Conservation (phyloP, 768 basidiomycete species). For the Astraeus odoratus region DNA sequence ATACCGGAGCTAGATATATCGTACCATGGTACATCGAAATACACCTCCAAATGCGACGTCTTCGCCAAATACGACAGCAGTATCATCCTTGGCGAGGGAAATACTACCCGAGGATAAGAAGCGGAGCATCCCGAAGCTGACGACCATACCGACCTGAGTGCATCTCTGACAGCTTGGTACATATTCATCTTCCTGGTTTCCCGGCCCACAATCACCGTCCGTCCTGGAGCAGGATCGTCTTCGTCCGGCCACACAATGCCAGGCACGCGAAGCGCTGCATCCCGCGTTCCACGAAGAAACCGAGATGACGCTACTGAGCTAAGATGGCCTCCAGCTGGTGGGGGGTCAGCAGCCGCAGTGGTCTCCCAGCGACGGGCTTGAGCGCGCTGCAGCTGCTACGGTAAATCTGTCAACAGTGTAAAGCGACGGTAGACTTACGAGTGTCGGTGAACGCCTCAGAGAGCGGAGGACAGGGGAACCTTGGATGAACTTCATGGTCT, state of each 20-base stretch:
- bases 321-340: slow-evolving; percentile 74
- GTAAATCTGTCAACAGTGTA: slow-evolving; percentile 3
- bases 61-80: slow-evolving; percentile 83
- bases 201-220: slow-evolving; percentile 56
- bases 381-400: slow-evolving; percentile 2
- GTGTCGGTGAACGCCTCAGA: slow-evolving; percentile 10
- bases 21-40: slow-evolving; percentile 87
- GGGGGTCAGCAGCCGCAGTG: slow-evolving; percentile 45
- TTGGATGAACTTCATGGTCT: slow-evolving; percentile 19
- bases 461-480: slow-evolving; percentile 12
- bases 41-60: slow-evolving; percentile 94
- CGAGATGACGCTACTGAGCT: slow-evolving; percentile 66
- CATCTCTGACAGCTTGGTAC: slow-evolving; percentile 89
- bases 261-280: slow-evolving; percentile 63
- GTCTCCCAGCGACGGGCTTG: slow-evolving; percentile 44
- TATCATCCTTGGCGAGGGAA: slow-evolving; percentile 78
- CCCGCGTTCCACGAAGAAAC: slow-evolving; percentile 57
- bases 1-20: slow-evolving; percentile 16
- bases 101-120: slow-evolving; percentile 43
- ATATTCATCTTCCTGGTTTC: slow-evolving; percentile 94
- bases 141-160: slow-evolving; percentile 54
- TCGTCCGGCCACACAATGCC: slow-evolving; percentile 69
- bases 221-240: slow-evolving; percentile 34
- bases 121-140: not conserved
- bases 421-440: not conserved